Evolutionary conservation across 2,329 filamentous ascomycete genomes (phyloP).

Genomic region (Sclerotinia glacialis): DNA sequence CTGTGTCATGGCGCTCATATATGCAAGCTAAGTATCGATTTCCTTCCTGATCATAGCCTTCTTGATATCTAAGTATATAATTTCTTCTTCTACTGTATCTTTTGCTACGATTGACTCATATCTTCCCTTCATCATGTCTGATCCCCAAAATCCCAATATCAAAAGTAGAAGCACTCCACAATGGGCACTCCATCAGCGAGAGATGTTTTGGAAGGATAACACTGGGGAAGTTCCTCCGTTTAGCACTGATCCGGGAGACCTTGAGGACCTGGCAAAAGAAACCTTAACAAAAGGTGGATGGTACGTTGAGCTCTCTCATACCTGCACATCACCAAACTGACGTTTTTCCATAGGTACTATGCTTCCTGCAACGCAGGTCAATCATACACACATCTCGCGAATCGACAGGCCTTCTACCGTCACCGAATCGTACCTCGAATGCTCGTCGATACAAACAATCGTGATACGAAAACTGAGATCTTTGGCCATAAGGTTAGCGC

Average conservation of each 20-base stretch:
- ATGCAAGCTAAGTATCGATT: slow-evolving; percentile 6
- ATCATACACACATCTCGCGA: slow-evolving; percentile 52
- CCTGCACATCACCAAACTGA: not conserved
- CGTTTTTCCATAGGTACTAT: slow-evolving; percentile 45
- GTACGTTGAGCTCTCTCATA: slow-evolving; percentile 31
- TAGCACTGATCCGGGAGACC: slow-evolving; percentile 55
- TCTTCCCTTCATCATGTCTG: slow-evolving; percentile 35
- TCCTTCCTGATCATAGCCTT: not conserved
- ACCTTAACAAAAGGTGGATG: slow-evolving; percentile 57
- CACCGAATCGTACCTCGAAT: slow-evolving; percentile 61
- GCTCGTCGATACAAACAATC: slow-evolving; percentile 56
- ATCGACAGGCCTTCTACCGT: slow-evolving; percentile 62
- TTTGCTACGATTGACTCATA: not conserved
- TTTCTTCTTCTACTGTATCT: not conserved
- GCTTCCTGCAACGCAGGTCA: slow-evolving; percentile 56
- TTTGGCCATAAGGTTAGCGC: slow-evolving; percentile 59
- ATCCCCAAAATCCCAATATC: slow-evolving; percentile 53
- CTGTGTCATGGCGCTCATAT: not conserved
- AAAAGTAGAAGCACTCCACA: slow-evolving; percentile 50
- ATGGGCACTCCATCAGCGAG: slow-evolving; percentile 53
- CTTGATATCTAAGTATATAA: not conserved
- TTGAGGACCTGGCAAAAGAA: slow-evolving; percentile 57
- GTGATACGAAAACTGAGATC: slow-evolving; percentile 56
- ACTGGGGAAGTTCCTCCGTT: slow-evolving; percentile 48
- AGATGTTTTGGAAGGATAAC: slow-evolving; percentile 54